Evolutionary conservation across 441 rosid genomes (phyloP), one percentile per base, ranked within the genome.

Genomic region (Pelargonium fulgidum): DNA sequence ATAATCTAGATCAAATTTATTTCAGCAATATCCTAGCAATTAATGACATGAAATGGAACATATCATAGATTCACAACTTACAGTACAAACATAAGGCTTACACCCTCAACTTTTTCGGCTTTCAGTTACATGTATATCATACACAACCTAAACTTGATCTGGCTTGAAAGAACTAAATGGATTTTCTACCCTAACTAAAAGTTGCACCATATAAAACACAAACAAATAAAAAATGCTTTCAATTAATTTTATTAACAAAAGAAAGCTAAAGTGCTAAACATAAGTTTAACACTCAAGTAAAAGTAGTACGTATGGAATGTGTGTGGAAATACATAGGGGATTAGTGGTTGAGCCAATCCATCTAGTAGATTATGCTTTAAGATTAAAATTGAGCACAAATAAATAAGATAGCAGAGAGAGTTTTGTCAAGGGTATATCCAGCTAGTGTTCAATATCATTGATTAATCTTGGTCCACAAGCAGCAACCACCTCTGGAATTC

Each of bases 31-130:
- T 22, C 58, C n/a, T 10, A 69, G 24, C 9, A 52, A 29, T 48
- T 59, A 62, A 47, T 22, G 54, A 73, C 13, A 66, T 3, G 62
- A 26, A 47, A 17, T 12, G 39, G n/a, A 48, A 67, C 20, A 2
- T 11, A 33, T 11, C 24, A 47, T 62, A 13, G 2, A 62, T 61
- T 29, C 65, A 58, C 65, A 11, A 26, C 22, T 22, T 39, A 2
- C 17, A 13, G 7, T 47, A 42, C 17, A 39, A n/a, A 36, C 24
- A 29, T 61, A 68, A 64, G 8, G 56, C 70, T 73, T 17, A 70
- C 59, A 66, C 26, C 66, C 24, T n/a, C 48, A 14, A 29, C 3
- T 36, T 14, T 7, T 16, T 7, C 22, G n/a, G 26, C 11, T 65
- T 26, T 65, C 22, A 56, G 24, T 29, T 29, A 29, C 36, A 29